Conservation (phyloP, 345 rosid species). For the Clarkia xantiana region DNA sequence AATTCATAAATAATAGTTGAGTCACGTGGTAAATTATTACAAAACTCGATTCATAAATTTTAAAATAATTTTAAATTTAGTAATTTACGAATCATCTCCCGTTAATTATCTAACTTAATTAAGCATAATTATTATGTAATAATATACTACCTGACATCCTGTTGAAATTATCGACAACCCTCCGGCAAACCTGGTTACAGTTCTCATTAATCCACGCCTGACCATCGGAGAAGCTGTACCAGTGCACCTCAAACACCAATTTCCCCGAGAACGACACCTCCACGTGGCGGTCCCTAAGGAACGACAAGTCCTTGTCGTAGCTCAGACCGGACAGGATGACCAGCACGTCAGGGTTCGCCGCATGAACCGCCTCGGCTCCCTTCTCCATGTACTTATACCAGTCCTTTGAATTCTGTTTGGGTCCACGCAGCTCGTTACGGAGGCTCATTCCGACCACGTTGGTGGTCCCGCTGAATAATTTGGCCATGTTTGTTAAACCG, state of each 20-base stretch:
- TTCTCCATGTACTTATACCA: constrained; percentile 87
- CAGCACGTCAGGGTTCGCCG: constrained; percentile 68
- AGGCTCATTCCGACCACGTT: constrained; percentile 86
- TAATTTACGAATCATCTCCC: too few relatives aligned
- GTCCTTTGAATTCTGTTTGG: constrained; percentile 54
- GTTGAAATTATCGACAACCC: constrained; percentile 32
- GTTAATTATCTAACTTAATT: too few relatives aligned
- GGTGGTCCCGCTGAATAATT: constrained; percentile 38
- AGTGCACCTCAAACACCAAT: constrained; percentile 68
- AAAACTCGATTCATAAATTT: too few relatives aligned
- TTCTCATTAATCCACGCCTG: constrained; percentile 54
- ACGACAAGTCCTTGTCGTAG: constrained; percentile 62
- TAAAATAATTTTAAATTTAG: too few relatives aligned
- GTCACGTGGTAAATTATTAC: too few relatives aligned
- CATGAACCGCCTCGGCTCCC: constrained; percentile 89
- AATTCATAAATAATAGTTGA: too few relatives aligned
- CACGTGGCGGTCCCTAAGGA: constrained; percentile 28
- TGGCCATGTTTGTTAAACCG: constrained; percentile 60
- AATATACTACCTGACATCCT: constrained; percentile 23
- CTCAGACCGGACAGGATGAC: constrained; percentile 78
- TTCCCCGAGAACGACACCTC: constrained; percentile 44
- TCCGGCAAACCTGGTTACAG: constrained; percentile 67
- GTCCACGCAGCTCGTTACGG: constrained; percentile 90
- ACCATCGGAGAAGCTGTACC: constrained; percentile 71
- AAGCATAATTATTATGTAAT: too few relatives aligned